Evolutionary conservation across 106 monocot species (phyloP).

Genomic region (Allium sativum): DNA sequence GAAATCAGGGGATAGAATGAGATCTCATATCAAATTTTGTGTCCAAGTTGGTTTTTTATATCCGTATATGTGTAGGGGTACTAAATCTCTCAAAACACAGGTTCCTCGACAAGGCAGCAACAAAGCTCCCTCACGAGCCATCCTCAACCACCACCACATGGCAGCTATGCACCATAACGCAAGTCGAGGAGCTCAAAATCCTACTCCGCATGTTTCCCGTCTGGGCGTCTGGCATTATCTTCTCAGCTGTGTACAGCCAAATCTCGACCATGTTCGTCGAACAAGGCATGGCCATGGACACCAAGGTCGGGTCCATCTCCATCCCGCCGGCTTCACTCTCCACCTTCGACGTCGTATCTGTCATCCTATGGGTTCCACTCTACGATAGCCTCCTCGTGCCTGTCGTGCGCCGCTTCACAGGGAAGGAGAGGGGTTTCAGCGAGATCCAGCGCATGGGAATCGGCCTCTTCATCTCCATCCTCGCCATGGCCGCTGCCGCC

Average conservation of each 20-base stretch:
- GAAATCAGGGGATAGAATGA: too few relatives aligned
- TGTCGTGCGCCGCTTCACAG: slow-evolving; percentile 32
- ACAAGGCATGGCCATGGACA: slow-evolving; percentile 64
- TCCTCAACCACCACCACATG: slow-evolving; percentile 35
- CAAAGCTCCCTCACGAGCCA: neutral
- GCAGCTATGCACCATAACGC: slow-evolving; percentile 57
- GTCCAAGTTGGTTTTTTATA: too few relatives aligned
- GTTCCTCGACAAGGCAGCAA: slow-evolving; percentile 58
- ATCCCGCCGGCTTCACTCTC: slow-evolving; percentile 61
- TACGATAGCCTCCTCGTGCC: slow-evolving; percentile 51
- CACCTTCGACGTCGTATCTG: slow-evolving; percentile 44
- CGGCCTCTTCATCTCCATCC: slow-evolving; percentile 48
- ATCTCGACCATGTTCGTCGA: slow-evolving; percentile 54
- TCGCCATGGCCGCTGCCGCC: slow-evolving; percentile 44
- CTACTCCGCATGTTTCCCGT: slow-evolving; percentile 56
- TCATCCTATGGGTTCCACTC: slow-evolving; percentile 50
- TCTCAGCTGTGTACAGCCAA: slow-evolving; percentile 45
- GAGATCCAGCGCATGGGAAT: slow-evolving; percentile 56
- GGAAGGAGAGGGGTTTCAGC: slow-evolving; percentile 54
- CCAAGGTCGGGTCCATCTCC: slow-evolving; percentile 23
- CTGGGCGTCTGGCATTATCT: slow-evolving; percentile 44
- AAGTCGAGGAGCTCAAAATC: slow-evolving; percentile 69
- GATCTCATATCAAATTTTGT: too few relatives aligned
- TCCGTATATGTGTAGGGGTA: too few relatives aligned
- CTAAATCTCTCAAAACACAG: neutral